Evolutionary conservation across 23 red algal genomes (phyloP).

Genomic region (Chondrus crispus): DNA sequence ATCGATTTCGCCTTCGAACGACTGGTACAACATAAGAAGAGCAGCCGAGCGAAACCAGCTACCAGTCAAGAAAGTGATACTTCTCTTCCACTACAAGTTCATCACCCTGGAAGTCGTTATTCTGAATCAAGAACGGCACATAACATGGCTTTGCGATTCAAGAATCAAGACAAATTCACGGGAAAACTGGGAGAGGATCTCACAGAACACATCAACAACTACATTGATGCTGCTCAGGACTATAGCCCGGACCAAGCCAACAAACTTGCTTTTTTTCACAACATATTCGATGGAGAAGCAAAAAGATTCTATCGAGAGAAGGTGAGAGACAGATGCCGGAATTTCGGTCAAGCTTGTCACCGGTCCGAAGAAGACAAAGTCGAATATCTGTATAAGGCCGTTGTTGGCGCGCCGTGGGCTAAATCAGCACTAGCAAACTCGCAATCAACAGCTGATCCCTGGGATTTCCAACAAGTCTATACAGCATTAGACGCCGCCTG

Average conservation of each 20-base stretch:
- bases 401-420: background rate
- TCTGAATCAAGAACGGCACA: background rate
- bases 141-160: conserved; percentile 8
- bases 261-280: background rate
- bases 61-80: too few relatives aligned
- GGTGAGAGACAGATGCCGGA: background rate
- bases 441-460: background rate
- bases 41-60: too few relatives aligned
- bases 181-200: conserved; percentile 3
- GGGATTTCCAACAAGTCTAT: background rate
- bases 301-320: conserved; percentile 13
- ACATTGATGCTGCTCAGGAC: background rate
- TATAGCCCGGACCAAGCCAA: background rate
- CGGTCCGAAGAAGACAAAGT: background rate
- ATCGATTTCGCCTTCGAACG: too few relatives aligned
- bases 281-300: background rate
- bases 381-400: background rate
- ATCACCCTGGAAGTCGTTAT: too few relatives aligned
- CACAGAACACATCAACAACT: conserved; percentile 1
- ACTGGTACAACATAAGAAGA: too few relatives aligned
- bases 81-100: too few relatives aligned
- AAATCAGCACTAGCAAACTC: background rate
- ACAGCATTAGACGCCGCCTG: background rate
- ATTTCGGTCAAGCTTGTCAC: background rate
- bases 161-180: background rate